Evolutionary conservation across 2,329 filamentous ascomycete species (phyloP), one percentile per base, ranked within the genome.

Genomic region (Penicillium nordicum): DNA sequence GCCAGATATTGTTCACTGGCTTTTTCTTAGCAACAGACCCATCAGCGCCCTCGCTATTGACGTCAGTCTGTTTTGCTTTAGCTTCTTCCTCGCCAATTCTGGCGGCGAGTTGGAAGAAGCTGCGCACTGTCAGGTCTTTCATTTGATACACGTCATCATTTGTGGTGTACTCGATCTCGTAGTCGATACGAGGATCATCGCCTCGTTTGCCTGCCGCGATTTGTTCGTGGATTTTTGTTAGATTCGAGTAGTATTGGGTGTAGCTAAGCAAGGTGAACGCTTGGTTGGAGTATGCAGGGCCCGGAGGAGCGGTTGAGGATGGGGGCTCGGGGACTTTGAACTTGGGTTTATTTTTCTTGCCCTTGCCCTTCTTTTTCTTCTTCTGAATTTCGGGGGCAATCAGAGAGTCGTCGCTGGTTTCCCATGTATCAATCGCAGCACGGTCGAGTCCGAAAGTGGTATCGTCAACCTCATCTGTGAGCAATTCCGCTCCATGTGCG

Each of bases 171-270:
- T 96, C 91, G 47, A 96, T 79, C 69, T 96, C 82, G 68, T 85
- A 97, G 16, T 79, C 70, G 72, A 97, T 91, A 34, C 52, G 74
- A 72, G 57, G 73, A 30, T 40, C 41, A 76, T 68, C 87, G 82
- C 65, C 85, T 87, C 52, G 21, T 86, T 87, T 56, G 85, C 78
- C n/a, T 36, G 50, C 34, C 4, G 74, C 68, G 46, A 86, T 80
- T 57, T 89, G 84, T 65, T 92, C 89, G 75, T 97, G 95, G 74
- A 96, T 87, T 57, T 84, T 78, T 0, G 93, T 97, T n/a, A 99
- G 78, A 72, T 99, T 99, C 58, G 93, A 92, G 73, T 86, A 97
- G 73, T 95, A 97, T 68, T 99, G 94, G 4, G 86, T 91, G 73
- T 91, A 97, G 5, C 90, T 86, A 3, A 88, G 81, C 59, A 92